Evolutionary conservation across 106 monocot species (phyloP).

Genomic region (Dendrobium chrysotoxum): DNA sequence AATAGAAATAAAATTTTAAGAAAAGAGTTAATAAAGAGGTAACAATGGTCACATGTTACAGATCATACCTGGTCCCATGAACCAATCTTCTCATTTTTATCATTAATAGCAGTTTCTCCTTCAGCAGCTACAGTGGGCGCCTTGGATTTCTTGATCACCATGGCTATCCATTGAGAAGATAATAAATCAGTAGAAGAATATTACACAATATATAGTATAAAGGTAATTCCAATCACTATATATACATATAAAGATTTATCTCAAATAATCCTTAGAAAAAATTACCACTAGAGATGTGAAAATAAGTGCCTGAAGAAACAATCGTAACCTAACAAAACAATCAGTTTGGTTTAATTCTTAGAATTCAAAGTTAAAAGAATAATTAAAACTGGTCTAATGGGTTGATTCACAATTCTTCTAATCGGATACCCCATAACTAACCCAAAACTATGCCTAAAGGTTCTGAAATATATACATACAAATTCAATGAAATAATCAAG

Average conservation of each 20-base stretch:
- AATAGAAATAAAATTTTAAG: neutral
- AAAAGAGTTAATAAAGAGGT: too few species aligned
- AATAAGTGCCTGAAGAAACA: neutral
- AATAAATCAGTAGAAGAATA: neutral
- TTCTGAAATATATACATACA: too few species aligned
- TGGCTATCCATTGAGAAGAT: neutral
- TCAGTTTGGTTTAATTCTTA: neutral
- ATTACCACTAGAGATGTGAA: neutral
- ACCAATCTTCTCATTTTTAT: neutral
- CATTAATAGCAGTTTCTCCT: neutral
- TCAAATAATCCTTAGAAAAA: neutral
- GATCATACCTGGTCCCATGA: neutral
- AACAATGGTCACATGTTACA: neutral
- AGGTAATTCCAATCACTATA: neutral
- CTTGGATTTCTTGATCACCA: constrained; percentile 1
- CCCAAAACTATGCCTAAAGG: too few species aligned
- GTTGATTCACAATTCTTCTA: too few species aligned
- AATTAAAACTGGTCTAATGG: too few species aligned
- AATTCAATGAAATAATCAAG: too few species aligned
- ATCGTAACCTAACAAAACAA: neutral
- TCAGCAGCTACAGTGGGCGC: neutral
- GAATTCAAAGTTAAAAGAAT: too few species aligned
- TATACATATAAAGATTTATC: neutral
- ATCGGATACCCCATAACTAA: too few species aligned
- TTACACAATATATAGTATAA: neutral